Conservation (phyloP, 257 asterid species). For the Dorcoceras hygrometricum region DNA sequence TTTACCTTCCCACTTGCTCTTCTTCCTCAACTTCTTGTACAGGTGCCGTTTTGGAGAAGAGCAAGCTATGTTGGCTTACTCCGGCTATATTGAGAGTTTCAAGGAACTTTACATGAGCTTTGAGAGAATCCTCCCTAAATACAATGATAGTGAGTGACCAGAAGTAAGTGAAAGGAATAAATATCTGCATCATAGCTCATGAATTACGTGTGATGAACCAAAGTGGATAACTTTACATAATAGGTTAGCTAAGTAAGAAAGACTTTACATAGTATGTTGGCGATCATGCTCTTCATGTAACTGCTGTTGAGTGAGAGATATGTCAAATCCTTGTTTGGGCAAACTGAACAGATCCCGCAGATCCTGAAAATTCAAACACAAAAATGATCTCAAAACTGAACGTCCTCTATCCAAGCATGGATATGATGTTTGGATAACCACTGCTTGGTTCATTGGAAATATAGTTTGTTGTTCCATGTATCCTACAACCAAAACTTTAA, state of each 20-base stretch:
- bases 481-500: not conserved
- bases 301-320: constrained; percentile 83
- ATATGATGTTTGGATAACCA: constrained; percentile 2
- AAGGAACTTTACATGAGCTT: constrained; percentile 65
- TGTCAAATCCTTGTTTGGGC: constrained; percentile 81
- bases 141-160: constrained; percentile 7
- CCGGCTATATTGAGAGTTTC: constrained; percentile 87
- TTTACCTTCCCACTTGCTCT: constrained; percentile 60
- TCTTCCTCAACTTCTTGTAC: constrained; percentile 44
- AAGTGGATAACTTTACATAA: constrained; percentile 43
- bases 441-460: constrained; percentile 4
- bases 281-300: constrained; percentile 86
- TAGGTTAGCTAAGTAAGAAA: constrained; percentile 34
- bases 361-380: constrained; percentile 53
- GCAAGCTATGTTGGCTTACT: constrained; percentile 88
- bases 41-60: constrained; percentile 84
- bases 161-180: constrained; percentile 6
- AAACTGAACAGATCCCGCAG: constrained; percentile 73
- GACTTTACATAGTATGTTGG: constrained; percentile 66
- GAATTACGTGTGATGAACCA: constrained; percentile 4
- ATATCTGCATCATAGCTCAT: constrained; percentile 9
- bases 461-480: not conserved
- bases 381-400: constrained; percentile 16
- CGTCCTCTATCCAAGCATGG: constrained; percentile 11
- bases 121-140: constrained; percentile 68